These are phyloP conservation scores for Bruguiera parviflora DNA, from an alignment of 345 rosid genomes.

Conservation along the genomic window DNA sequence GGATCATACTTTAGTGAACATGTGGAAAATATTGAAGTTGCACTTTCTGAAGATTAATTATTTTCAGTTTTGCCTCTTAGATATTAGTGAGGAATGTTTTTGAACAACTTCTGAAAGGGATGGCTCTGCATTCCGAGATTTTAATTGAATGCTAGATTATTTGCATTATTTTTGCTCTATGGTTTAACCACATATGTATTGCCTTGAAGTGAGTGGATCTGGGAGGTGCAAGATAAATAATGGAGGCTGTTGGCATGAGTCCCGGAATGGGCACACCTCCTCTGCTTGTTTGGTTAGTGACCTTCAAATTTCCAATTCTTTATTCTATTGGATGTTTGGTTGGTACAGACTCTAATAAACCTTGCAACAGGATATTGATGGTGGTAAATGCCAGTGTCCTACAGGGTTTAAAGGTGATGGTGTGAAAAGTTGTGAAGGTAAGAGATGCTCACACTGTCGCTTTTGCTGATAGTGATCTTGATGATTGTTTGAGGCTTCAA, in stretches of 20 bases:
- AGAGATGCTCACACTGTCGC: constrained; percentile 15
- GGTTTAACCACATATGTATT: constrained; percentile 3
- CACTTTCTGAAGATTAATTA: background rate
- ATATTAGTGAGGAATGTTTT: background rate
- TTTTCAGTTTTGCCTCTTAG: background rate
- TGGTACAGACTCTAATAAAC: constrained; percentile 17
- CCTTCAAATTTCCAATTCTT: background rate
- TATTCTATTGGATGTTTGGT: background rate
- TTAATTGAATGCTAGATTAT: too few relatives aligned
- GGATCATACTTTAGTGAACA: background rate
- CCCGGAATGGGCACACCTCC: constrained; percentile 48
- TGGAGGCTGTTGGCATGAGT: constrained; percentile 75
- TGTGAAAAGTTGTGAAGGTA: constrained; percentile 73
- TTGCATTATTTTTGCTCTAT: background rate
- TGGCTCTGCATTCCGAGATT: background rate
- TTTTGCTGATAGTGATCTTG: background rate
- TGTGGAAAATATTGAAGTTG: background rate
- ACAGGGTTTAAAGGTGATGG: constrained; percentile 90
- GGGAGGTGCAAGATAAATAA: constrained; percentile 64
- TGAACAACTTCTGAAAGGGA: background rate
- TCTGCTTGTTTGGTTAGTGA: constrained; percentile 74
- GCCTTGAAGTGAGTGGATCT: constrained; percentile 53
- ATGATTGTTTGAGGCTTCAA: background rate
- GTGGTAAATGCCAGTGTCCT: constrained; percentile 80
- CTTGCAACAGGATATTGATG: constrained; percentile 59